phyloP scores from a whole-genome alignment of 768 basidiomycete species.

The Sarcomyxa edulis region DNA sequence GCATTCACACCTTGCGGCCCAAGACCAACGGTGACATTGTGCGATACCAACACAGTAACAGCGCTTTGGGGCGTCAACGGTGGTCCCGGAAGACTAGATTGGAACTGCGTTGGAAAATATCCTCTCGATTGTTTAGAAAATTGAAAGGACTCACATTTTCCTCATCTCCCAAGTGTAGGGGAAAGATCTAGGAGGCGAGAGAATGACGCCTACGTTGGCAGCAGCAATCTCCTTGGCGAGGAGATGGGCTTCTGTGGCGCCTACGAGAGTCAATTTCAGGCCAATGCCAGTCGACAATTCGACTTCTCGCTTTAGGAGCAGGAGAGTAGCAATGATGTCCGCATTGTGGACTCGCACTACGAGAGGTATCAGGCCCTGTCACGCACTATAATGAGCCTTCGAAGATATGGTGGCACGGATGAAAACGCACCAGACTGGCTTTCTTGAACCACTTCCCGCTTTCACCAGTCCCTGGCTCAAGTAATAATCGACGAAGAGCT shows the following conservation, averaged over 20 bases:
- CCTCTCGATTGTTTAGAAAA: constrained; percentile 1
- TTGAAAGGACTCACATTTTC: constrained; percentile 43
- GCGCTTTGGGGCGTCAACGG: constrained; percentile 53
- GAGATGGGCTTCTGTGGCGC: constrained; percentile 60
- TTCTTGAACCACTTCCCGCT: constrained; percentile 39
- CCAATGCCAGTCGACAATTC: constrained; percentile 34
- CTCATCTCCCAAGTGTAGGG: constrained; percentile 66
- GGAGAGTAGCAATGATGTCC: constrained; percentile 74
- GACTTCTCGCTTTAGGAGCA: constrained; percentile 61
- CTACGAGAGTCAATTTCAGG: constrained; percentile 56
- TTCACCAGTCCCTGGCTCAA: constrained; percentile 31
- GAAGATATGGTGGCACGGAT: neutral
- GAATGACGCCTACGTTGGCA: constrained; percentile 39
- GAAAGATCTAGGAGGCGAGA: constrained; percentile 58
- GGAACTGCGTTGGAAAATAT: neutral
- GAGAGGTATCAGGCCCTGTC: constrained; percentile 63
- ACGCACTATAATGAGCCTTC: neutral
- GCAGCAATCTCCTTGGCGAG: constrained; percentile 61
- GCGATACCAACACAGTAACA: constrained; percentile 55
- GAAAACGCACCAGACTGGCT: constrained; percentile 31
- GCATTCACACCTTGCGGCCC: constrained; percentile 37
- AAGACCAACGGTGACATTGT: constrained; percentile 69
- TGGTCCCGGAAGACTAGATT: constrained; percentile 56
- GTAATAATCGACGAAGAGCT: constrained; percentile 58
- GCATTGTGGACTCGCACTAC: constrained; percentile 72